A percentile compares a stretch with the other conserved stretches of the same genome.
phyloP scores from a whole-genome alignment of 768 basidiomycete species.

The Solioccasus polychromus region DNA sequence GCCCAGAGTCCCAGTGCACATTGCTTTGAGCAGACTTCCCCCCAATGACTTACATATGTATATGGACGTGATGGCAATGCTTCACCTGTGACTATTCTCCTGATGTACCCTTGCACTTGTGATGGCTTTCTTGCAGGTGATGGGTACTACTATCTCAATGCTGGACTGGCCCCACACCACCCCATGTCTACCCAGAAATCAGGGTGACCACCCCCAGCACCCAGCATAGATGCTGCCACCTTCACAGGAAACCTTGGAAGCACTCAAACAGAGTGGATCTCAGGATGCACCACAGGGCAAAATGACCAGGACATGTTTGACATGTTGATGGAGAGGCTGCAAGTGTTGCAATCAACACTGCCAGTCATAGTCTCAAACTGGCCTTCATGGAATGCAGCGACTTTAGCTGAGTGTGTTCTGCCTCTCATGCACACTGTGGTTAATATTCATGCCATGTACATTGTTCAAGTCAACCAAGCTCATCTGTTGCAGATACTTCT shows the following conservation, averaged over 20 bases:
- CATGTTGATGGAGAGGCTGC: constrained; percentile 96
- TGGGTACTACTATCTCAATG: constrained; percentile 71
- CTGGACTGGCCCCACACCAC: constrained; percentile 68
- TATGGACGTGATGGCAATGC: constrained; percentile 6
- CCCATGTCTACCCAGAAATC: constrained; percentile 61
- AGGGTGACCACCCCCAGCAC: constrained; percentile 69
- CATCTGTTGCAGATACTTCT: constrained; percentile 91
- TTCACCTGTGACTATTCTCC: constrained; percentile 48
- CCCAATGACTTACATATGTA: no score
- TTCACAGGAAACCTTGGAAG: constrained; percentile 59
- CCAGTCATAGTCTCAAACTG: constrained; percentile 85
- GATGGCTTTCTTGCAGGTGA: constrained; percentile 55
- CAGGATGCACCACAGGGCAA: no score
- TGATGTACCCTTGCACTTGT: constrained; percentile 54
- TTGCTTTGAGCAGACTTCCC: no score
- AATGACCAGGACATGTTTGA: constrained; percentile 70
- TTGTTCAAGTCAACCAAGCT: constrained; percentile 98
- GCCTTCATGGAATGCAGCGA: constrained; percentile 93
- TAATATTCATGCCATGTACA: no score
- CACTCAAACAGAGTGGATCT: constrained; percentile 39
- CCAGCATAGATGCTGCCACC: constrained; percentile 78
- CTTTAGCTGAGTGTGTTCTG: constrained; percentile 78
- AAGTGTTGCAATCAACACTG: constrained; percentile 95
- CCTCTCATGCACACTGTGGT: no score
- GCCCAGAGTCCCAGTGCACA: no score